These are phyloP conservation scores for Cochlearia excelsa DNA, from an alignment of 345 rosid species.

Conservation along the genomic window DNA sequence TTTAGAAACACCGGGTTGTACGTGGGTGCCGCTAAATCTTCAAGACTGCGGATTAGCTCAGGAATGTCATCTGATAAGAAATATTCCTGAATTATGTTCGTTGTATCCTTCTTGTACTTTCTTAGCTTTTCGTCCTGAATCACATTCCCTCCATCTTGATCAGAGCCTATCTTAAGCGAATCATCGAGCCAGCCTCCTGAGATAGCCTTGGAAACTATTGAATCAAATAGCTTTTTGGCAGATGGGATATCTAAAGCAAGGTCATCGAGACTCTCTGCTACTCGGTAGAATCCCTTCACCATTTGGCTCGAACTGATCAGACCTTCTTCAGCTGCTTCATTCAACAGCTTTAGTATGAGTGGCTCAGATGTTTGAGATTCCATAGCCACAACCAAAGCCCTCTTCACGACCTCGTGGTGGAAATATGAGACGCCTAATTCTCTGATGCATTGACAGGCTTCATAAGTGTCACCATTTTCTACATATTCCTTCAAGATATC, in stretches of 20 bases:
- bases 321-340: constrained; percentile 94
- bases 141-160: constrained; percentile 42
- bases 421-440: constrained; percentile 87
- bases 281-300: constrained; percentile 80
- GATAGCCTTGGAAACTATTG: constrained; percentile 62
- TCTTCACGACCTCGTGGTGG: constrained; percentile 98
- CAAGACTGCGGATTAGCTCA: constrained; percentile 77
- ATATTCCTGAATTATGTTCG: constrained; percentile 85
- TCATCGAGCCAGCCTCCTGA: constrained; percentile 91
- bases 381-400: constrained; percentile 86
- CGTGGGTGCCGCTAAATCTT: constrained; percentile 73
- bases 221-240: constrained; percentile 61
- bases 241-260: constrained; percentile 94
- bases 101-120: constrained; percentile 71
- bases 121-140: constrained; percentile 53
- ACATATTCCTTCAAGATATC: constrained; percentile 82
- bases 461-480: constrained; percentile 76
- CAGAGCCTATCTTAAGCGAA: constrained; percentile 44
- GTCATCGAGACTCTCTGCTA: constrained; percentile 88
- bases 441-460: constrained; percentile 96
- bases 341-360: constrained; percentile 64
- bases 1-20: constrained; percentile 79
- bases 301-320: constrained; percentile 94
- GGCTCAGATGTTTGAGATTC: constrained; percentile 69
- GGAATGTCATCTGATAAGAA: constrained; percentile 98